A percentile compares a stretch with the other conserved stretches of the same genome.
phyloP scores from a whole-genome alignment of 164 flowering plant genomes.

The Magnolia kwangsiensis region DNA sequence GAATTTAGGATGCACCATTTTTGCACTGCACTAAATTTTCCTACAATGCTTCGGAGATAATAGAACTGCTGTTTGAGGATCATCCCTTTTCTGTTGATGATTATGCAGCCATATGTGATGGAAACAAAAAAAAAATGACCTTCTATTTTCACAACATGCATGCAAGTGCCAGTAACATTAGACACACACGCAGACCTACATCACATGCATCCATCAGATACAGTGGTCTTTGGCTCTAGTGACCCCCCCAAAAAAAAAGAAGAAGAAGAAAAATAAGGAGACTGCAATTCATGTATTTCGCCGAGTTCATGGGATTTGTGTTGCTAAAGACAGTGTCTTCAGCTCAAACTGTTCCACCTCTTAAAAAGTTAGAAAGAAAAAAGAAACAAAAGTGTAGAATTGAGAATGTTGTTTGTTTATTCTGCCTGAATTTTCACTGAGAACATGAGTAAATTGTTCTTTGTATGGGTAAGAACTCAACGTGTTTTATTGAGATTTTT shows the following conservation, averaged over 20 bases:
- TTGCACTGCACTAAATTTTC: background rate
- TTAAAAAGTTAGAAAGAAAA: background rate
- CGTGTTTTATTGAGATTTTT: background rate
- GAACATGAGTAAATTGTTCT: too few species aligned
- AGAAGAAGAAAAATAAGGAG: background rate
- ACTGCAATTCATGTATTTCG: background rate
- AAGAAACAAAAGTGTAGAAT: background rate
- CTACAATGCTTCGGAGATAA: background rate
- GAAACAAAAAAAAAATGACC: too few species aligned
- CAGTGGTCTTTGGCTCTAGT: background rate
- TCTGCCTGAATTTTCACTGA: background rate
- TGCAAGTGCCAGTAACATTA: too few species aligned
- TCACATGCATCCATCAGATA: constrained; percentile 1
- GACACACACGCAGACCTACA: background rate
- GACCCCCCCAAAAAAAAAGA: background rate
- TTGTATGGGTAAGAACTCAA: background rate
- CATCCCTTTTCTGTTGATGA: too few species aligned
- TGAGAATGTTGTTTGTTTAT: background rate
- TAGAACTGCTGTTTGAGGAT: too few species aligned
- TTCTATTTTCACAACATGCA: too few species aligned
- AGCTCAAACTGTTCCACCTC: background rate
- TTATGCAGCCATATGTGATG: too few species aligned
- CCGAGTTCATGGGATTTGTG: background rate
- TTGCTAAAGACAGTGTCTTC: background rate
- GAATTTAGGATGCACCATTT: too few species aligned